These are phyloP conservation scores for Annona cherimola DNA, from an alignment of 164 flowering plant species.

Conservation along the genomic window DNA sequence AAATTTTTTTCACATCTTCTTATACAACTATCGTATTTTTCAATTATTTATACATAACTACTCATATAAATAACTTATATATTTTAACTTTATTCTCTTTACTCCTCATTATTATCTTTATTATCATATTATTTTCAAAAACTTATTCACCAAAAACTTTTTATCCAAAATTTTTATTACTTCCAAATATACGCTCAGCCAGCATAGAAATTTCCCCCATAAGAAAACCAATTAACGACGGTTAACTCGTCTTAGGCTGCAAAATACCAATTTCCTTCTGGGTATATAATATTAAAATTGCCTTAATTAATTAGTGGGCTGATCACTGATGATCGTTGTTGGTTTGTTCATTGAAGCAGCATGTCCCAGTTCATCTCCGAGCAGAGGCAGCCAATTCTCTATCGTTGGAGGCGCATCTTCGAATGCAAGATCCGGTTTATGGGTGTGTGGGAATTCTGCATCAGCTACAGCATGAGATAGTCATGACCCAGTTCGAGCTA, in stretches of 20 bases:
- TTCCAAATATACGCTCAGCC: no score
- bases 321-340: no score
- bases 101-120: no score
- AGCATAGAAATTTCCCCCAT: neutral
- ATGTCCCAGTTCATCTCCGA: neutral
- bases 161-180: no score
- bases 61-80: no score
- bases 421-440: neutral
- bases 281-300: neutral
- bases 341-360: neutral
- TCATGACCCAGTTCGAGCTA: neutral
- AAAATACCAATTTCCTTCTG: neutral
- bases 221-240: neutral
- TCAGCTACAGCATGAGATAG: neutral
- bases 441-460: neutral
- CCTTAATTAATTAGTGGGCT: neutral
- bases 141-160: no score
- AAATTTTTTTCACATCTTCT: no score
- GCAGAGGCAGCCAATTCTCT: neutral
- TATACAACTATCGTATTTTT: no score
- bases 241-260: neutral
- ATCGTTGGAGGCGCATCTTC: neutral
- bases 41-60: no score
- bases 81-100: no score
- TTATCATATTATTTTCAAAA: no score